phyloP scores from a whole-genome alignment of 805 yeast species.

The Yarrowia keelungensis region DNA sequence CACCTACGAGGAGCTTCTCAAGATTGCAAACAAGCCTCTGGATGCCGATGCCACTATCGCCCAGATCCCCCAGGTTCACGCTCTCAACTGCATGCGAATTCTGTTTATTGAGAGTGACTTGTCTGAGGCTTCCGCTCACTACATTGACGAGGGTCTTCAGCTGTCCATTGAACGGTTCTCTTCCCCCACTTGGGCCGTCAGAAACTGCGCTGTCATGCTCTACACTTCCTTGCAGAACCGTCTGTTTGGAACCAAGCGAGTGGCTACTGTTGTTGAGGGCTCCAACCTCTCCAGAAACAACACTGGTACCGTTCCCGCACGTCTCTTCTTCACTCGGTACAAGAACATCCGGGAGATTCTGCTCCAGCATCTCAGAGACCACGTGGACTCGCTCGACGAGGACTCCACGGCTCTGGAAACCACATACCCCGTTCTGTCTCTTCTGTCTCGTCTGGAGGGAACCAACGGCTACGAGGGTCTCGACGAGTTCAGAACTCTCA shows the following conservation, averaged over 20 bases:
- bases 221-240: slow-evolving; percentile 84
- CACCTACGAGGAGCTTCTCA: slow-evolving; percentile 61
- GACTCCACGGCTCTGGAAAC: slow-evolving; percentile 58
- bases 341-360: slow-evolving; percentile 60
- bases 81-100: slow-evolving; percentile 81
- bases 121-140: slow-evolving; percentile 59
- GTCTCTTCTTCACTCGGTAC: slow-evolving; percentile 74
- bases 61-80: slow-evolving; percentile 86
- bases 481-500: slow-evolving; percentile 58
- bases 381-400: slow-evolving; percentile 41
- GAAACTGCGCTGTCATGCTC: slow-evolving; percentile 93
- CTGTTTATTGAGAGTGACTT: slow-evolving; percentile 75
- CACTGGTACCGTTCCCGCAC: slow-evolving; percentile 55
- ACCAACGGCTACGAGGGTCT: slow-evolving; percentile 63
- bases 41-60: slow-evolving; percentile 51
- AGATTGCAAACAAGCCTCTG: slow-evolving; percentile 62
- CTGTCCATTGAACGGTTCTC: slow-evolving; percentile 69
- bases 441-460: slow-evolving; percentile 71
- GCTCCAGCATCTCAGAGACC: slow-evolving; percentile 47
- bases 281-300: slow-evolving; percentile 43
- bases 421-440: slow-evolving; percentile 75
- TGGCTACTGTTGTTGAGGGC: slow-evolving; percentile 40
- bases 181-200: slow-evolving; percentile 78
- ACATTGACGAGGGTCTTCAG: slow-evolving; percentile 63
- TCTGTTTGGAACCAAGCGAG: slow-evolving; percentile 68